These are phyloP conservation scores for Schizophyllum commune DNA, from an alignment of 1,284 basidiomycete genomes.

Conservation along the genomic window DNA sequence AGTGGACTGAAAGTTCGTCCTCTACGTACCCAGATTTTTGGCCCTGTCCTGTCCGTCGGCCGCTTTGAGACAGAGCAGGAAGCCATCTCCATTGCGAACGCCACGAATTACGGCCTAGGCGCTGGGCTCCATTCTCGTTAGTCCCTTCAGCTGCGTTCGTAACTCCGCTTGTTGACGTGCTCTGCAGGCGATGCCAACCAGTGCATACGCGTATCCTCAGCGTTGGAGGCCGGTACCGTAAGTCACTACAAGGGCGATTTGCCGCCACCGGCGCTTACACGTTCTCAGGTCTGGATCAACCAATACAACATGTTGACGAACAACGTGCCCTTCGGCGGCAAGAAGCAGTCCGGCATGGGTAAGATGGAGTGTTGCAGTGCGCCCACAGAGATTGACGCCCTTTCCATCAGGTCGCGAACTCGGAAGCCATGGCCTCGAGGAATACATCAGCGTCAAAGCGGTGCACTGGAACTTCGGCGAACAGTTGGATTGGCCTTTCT, in stretches of 20 bases:
- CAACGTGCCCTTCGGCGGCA: constrained; percentile 90
- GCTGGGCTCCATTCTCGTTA: constrained; percentile 84
- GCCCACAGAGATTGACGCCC: background rate
- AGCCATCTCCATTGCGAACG: constrained; percentile 73
- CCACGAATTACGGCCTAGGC: constrained; percentile 80
- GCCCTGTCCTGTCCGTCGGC: constrained; percentile 73
- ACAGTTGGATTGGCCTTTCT: constrained; percentile 72
- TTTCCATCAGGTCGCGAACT: constrained; percentile 66
- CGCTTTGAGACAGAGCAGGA: constrained; percentile 77
- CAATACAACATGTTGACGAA: constrained; percentile 77
- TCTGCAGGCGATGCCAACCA: constrained; percentile 72
- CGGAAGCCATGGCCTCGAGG: constrained; percentile 79
- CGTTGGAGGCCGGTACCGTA: constrained; percentile 81
- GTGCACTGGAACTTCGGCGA: constrained; percentile 86
- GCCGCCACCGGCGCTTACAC: constrained; percentile 1
- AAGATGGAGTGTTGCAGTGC: background rate
- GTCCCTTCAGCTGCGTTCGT: constrained; percentile 15
- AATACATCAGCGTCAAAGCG: constrained; percentile 78
- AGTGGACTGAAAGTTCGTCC: constrained; percentile 1
- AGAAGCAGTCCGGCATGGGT: constrained; percentile 48
- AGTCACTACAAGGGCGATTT: constrained; percentile 17
- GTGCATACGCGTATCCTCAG: constrained; percentile 77
- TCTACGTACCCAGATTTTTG: constrained; percentile 60
- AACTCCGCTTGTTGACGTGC: background rate
- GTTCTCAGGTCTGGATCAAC: constrained; percentile 41